These are phyloP conservation scores for Pseudogymnoascus sp. DNA, from an alignment of 2,329 filamentous ascomycete species.

Conservation along the genomic window DNA sequence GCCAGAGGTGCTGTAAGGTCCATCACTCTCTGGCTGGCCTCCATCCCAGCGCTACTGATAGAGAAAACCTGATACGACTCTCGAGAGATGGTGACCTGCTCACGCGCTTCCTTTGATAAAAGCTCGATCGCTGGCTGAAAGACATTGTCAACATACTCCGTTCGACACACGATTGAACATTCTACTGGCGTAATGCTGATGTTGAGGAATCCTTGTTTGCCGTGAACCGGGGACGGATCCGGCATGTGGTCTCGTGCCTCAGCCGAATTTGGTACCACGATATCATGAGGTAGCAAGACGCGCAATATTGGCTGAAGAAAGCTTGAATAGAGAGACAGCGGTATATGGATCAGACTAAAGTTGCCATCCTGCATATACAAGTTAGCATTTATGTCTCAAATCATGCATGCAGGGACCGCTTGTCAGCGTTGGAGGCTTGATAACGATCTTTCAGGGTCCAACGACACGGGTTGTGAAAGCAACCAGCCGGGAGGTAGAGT, in stretches of 20 bases:
- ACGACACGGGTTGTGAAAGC: background rate
- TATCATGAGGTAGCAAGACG: constrained; percentile 61
- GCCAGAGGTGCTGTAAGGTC: constrained; percentile 87
- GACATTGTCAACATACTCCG: constrained; percentile 62
- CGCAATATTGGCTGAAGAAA: constrained; percentile 84
- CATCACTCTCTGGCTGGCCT: constrained; percentile 83
- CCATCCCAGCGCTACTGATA: constrained; percentile 81
- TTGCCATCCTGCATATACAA: constrained; percentile 61
- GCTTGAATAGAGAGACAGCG: constrained; percentile 65
- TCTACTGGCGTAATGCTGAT: constrained; percentile 88
- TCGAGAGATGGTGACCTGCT: constrained; percentile 63
- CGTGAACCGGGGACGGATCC: constrained; percentile 33
- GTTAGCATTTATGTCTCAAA: constrained; percentile 18
- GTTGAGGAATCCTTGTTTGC: constrained; percentile 77
- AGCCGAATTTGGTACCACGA: background rate
- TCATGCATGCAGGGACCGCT: background rate
- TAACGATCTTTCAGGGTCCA: background rate
- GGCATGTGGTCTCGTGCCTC: constrained; percentile 23
- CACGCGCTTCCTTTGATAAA: constrained; percentile 48
- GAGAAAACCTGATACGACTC: constrained; percentile 85
- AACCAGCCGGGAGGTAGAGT: background rate
- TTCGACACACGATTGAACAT: constrained; percentile 84
- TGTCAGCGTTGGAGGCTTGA: background rate
- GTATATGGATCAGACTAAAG: constrained; percentile 85
- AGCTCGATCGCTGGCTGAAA: constrained; percentile 64